These are phyloP conservation scores for Daldinia loculata DNA, from an alignment of 495 filamentous ascomycete genomes.

Conservation along the genomic window DNA sequence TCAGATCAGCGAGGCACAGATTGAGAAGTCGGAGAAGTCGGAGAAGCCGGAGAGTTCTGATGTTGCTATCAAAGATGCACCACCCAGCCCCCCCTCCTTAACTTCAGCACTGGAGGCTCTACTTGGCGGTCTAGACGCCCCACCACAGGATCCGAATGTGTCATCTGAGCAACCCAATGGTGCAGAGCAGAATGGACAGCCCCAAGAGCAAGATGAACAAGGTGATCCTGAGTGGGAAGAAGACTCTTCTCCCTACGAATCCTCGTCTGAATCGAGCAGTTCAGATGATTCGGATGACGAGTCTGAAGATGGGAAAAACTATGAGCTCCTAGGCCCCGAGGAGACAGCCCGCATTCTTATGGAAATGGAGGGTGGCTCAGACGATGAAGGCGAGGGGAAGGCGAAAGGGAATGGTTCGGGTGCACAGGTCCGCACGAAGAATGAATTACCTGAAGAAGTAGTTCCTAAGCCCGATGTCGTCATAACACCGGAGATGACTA, in stretches of 20 bases:
- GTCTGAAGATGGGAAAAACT: constrained; percentile 73
- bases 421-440: constrained; percentile 70
- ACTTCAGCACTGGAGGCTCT: constrained; percentile 58
- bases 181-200: constrained; percentile 20
- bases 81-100: constrained; percentile 47
- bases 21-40: constrained; percentile 7
- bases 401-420: constrained; percentile 48
- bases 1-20: neutral
- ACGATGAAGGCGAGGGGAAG: constrained; percentile 71
- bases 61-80: constrained; percentile 25
- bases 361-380: constrained; percentile 72
- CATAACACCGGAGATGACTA: constrained; percentile 77
- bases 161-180: constrained; percentile 17
- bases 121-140: constrained; percentile 50
- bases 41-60: constrained; percentile 15
- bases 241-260: constrained; percentile 69
- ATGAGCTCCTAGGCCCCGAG: constrained; percentile 75
- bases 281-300: constrained; percentile 68
- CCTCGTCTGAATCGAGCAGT: constrained; percentile 59
- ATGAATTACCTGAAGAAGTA: constrained; percentile 74
- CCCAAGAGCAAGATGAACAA: constrained; percentile 28
- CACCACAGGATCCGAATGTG: constrained; percentile 12
- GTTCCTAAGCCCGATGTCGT: constrained; percentile 76
- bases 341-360: constrained; percentile 84
- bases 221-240: constrained; percentile 62